phyloP scores from a whole-genome alignment of 1,284 basidiomycete genomes.

The Rhodotorula sp. region DNA sequence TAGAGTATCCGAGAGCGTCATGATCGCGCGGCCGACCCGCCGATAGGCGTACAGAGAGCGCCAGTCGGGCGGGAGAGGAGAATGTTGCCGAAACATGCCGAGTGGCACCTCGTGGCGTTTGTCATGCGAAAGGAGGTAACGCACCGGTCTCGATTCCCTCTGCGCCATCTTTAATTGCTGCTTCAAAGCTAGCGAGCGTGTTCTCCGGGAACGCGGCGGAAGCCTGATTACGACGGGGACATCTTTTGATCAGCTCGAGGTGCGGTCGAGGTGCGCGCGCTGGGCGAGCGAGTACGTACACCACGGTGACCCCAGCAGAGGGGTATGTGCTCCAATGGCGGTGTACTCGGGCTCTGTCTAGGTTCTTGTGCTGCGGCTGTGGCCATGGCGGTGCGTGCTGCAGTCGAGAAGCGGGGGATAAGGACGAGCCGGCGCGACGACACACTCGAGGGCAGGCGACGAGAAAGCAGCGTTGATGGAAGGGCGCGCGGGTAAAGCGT shows the following conservation, averaged over 20 bases:
- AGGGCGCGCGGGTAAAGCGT: background rate
- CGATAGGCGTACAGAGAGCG: background rate
- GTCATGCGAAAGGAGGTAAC: slow-evolving; percentile 28
- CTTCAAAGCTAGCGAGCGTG: slow-evolving; percentile 67
- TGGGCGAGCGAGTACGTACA: slow-evolving; percentile 58
- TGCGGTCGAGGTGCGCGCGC: slow-evolving; percentile 11
- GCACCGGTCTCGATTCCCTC: slow-evolving; percentile 85
- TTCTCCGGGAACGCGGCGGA: slow-evolving; percentile 66
- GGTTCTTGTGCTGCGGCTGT: background rate
- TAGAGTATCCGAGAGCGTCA: background rate
- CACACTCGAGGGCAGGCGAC: background rate
- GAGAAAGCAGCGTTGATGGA: background rate
- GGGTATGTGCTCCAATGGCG: slow-evolving; percentile 42
- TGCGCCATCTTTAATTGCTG: slow-evolving; percentile 86
- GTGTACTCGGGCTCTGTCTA: background rate
- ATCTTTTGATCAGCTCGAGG: background rate
- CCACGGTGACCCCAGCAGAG: slow-evolving; percentile 95
- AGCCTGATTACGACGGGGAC: slow-evolving; percentile 59
- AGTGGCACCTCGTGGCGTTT: too few relatives aligned
- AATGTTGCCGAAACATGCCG: too few relatives aligned
- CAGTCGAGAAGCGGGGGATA: background rate
- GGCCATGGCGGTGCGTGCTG: background rate
- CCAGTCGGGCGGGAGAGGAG: too few relatives aligned
- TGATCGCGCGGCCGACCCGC: background rate
- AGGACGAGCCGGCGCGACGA: background rate